Conservation (phyloP, 192 early-diverging fungal species). For the Lobulomyces angularis region DNA sequence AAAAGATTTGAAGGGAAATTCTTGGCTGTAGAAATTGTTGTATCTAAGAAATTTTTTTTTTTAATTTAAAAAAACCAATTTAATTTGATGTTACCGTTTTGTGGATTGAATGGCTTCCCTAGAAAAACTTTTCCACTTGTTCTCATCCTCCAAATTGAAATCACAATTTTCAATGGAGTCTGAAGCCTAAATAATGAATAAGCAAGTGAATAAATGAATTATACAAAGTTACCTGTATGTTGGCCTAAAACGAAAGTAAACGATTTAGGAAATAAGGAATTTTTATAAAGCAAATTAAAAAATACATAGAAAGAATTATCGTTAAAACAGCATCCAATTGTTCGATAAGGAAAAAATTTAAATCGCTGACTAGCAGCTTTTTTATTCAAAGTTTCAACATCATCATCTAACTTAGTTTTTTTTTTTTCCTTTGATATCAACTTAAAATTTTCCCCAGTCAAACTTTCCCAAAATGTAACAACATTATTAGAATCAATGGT, state of each 20-base stretch:
- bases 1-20: no score
- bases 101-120: neutral
- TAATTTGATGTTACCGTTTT: no score
- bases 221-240: neutral
- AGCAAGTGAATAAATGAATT: neutral
- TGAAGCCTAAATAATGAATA: neutral
- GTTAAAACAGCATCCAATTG: slow-evolving; percentile 16
- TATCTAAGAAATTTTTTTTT: no score
- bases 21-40: no score
- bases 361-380: no score
- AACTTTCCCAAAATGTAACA: slow-evolving; percentile 10
- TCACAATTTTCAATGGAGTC: neutral
- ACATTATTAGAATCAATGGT: neutral
- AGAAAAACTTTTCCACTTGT: neutral
- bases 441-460: slow-evolving; percentile 6
- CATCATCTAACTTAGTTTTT: no score
- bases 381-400: no score
- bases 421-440: no score
- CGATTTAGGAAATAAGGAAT: slow-evolving; percentile 1
- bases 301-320: slow-evolving; percentile 18
- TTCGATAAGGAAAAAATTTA: slow-evolving; percentile 3
- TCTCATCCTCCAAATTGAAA: neutral
- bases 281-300: slow-evolving; percentile 3
- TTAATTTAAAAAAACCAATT: no score
- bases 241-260: no score